Conservation (phyloP, 345 rosid genomes). For the Clarkia xantiana region DNA sequence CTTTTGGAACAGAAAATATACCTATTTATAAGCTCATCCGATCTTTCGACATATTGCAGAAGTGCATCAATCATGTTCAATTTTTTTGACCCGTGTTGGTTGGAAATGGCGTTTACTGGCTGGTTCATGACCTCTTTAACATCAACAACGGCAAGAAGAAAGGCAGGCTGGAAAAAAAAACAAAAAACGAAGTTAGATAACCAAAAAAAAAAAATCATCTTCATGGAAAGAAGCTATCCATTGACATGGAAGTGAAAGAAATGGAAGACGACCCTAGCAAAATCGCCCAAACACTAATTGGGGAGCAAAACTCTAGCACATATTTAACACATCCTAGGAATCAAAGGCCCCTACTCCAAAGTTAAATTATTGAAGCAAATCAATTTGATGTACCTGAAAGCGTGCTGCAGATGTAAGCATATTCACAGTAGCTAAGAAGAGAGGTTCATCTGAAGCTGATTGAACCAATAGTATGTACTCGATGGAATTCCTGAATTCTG, state of each 20-base stretch:
- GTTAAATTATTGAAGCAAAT: slow-evolving; percentile 3
- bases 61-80: slow-evolving; percentile 35
- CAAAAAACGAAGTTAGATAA: slow-evolving; percentile 10
- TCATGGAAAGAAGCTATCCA: background rate
- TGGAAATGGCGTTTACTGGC: slow-evolving; percentile 22
- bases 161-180: slow-evolving; percentile 79
- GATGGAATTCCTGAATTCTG: slow-evolving; percentile 40
- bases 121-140: slow-evolving; percentile 16
- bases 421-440: slow-evolving; percentile 37
- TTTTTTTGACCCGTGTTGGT: slow-evolving; percentile 17
- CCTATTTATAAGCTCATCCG: slow-evolving; percentile 57
- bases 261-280: too few relatives aligned
- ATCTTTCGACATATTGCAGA: slow-evolving; percentile 36
- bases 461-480: slow-evolving; percentile 29
- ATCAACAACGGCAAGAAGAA: slow-evolving; percentile 48
- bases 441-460: slow-evolving; percentile 39
- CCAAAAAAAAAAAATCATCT: background rate
- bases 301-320: background rate
- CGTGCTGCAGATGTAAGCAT: slow-evolving; percentile 60
- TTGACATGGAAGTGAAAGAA: too few relatives aligned
- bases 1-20: slow-evolving; percentile 17
- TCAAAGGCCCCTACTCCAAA: slow-evolving; percentile 16
- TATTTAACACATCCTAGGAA: slow-evolving; percentile 3
- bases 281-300: background rate
- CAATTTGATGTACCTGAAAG: slow-evolving; percentile 37